Conservation (phyloP, 2,329 filamentous ascomycete genomes). For the Lecanicillium sp. region DNA sequence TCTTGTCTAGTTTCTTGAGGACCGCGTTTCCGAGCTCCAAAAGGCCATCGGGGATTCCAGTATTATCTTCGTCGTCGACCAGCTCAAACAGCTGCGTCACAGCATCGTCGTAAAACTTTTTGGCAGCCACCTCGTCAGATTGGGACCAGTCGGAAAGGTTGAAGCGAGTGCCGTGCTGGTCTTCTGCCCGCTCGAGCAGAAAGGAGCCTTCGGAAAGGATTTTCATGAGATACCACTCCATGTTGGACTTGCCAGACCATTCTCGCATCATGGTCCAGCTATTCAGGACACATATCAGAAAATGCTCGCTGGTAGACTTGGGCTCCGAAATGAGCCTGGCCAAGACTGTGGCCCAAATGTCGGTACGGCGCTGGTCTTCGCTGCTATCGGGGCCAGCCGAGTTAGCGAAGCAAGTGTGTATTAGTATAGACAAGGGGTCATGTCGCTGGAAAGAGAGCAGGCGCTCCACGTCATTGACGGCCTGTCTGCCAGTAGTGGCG, state of each 20-base stretch:
- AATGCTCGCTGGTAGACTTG: constrained; percentile 68
- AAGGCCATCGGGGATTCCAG: constrained; percentile 78
- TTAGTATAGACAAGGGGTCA: constrained; percentile 73
- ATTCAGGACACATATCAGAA: constrained; percentile 77
- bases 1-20: constrained; percentile 64
- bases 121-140: constrained; percentile 72
- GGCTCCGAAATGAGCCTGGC: constrained; percentile 73
- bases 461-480: constrained; percentile 57
- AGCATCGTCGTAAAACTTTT: constrained; percentile 81
- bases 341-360: constrained; percentile 83
- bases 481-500: constrained; percentile 32
- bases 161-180: constrained; percentile 63
- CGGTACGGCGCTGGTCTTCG: constrained; percentile 70
- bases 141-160: constrained; percentile 65
- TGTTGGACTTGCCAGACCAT: constrained; percentile 81
- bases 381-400: constrained; percentile 72
- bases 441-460: constrained; percentile 83
- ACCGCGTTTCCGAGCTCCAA: constrained; percentile 81
- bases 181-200: constrained; percentile 75
- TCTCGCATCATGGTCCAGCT: constrained; percentile 80
- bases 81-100: constrained; percentile 76
- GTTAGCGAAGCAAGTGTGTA: constrained; percentile 85
- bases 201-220: constrained; percentile 90
- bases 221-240: constrained; percentile 93
- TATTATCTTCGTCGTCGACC: constrained; percentile 74